Evolutionary conservation across 23 red algal species (phyloP).

Genomic region (Pyropia yezoensis): DNA sequence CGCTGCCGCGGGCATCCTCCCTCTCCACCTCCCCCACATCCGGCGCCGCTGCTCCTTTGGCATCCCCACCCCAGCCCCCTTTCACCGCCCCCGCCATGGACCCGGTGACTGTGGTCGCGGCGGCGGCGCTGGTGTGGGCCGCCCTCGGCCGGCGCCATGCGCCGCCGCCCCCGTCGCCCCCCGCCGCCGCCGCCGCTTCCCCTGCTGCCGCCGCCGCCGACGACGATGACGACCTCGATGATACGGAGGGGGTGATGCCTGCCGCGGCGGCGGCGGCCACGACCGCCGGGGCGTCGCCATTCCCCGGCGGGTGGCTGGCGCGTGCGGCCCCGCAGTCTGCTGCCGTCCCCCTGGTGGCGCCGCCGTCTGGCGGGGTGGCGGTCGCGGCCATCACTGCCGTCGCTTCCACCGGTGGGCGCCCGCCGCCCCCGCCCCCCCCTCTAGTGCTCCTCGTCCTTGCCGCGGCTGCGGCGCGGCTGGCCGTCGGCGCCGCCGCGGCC

Average conservation of each 20-base stretch:
- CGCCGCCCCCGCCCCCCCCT: background rate
- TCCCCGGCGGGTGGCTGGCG: background rate
- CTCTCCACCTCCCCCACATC: background rate
- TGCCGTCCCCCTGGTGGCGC: background rate
- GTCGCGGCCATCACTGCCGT: background rate
- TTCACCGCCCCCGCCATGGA: background rate
- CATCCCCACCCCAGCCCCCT: background rate
- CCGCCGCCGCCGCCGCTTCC: too few relatives aligned
- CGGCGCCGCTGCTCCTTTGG: background rate
- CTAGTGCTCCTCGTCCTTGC: background rate
- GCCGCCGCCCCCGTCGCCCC: too few relatives aligned
- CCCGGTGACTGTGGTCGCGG: constrained; percentile 13
- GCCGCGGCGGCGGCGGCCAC: too few relatives aligned
- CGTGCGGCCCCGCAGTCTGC: background rate
- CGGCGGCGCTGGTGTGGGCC: constrained; percentile 24
- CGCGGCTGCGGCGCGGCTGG: background rate
- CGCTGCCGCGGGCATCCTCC: too few relatives aligned
- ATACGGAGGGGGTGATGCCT: too few relatives aligned
- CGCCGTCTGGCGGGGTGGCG: background rate
- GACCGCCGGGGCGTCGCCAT: too few relatives aligned
- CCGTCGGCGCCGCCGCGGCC: background rate
- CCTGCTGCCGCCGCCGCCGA: too few relatives aligned
- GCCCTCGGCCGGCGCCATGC: background rate
- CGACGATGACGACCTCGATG: too few relatives aligned
- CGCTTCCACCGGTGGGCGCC: background rate